Evolutionary conservation across 164 flowering plant genomes (phyloP).

Genomic region (Chimonanthus praecox): DNA sequence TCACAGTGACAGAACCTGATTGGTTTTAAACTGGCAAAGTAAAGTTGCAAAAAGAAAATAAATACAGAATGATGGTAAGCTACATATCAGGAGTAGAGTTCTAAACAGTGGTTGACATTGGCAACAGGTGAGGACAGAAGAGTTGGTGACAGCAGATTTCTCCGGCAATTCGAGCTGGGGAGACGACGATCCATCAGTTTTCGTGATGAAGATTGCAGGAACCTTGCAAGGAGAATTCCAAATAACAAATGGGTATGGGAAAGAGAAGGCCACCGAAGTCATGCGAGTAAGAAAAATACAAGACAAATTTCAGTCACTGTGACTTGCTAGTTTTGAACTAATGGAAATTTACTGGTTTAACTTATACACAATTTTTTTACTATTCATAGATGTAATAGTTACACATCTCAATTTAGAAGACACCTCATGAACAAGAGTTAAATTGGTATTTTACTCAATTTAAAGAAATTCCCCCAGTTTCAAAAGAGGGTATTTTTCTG

Average conservation of each 20-base stretch:
- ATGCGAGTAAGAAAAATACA: constrained; percentile 28
- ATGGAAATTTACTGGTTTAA: no score
- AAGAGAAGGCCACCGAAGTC: constrained; percentile 33
- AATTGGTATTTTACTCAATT: background rate
- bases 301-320: no score
- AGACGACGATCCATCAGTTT: constrained; percentile 44
- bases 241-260: constrained; percentile 58
- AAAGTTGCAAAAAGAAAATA: no score
- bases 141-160: constrained; percentile 46
- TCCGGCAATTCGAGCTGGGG: constrained; percentile 35
- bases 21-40: background rate
- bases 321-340: no score
- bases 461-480: background rate
- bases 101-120: constrained; percentile 3
- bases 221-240: constrained; percentile 44
- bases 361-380: no score
- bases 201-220: constrained; percentile 20
- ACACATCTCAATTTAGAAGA: no score
- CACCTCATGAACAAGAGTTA: no score
- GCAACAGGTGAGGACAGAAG: constrained; percentile 30
- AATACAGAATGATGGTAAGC: background rate
- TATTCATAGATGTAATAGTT: no score
- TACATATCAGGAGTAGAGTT: background rate
- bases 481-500: no score
- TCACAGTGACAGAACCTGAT: no score